Evolutionary conservation across 257 asterid genomes (phyloP).

Genomic region (Buddleja alternifolia): DNA sequence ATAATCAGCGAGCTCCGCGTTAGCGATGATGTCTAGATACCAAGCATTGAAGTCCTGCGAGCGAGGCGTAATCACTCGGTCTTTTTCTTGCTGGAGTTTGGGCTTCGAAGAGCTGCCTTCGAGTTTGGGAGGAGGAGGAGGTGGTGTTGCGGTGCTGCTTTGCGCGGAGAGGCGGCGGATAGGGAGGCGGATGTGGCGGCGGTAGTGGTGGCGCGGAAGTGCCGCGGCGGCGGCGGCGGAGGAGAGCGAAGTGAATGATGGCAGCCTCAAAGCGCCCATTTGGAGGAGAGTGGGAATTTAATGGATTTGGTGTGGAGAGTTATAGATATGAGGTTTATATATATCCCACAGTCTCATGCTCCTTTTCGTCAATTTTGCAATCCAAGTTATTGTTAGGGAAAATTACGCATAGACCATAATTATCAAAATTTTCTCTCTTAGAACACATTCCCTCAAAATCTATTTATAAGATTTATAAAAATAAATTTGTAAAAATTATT

Average conservation of each 20-base stretch:
- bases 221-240: slow-evolving; percentile 52
- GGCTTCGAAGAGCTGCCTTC: slow-evolving; percentile 49
- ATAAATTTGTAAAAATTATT: too few species aligned
- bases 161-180: slow-evolving; percentile 50
- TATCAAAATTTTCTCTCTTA: too few species aligned
- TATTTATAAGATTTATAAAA: too few species aligned
- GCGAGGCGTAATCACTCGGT: slow-evolving; percentile 81
- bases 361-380: too few species aligned
- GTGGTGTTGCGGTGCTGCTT: slow-evolving; percentile 60
- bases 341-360: too few species aligned
- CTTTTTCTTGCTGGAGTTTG: slow-evolving; percentile 59
- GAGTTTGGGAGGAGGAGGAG: slow-evolving; percentile 47
- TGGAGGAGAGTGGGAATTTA: slow-evolving; percentile 6
- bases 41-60: slow-evolving; percentile 97
- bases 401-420: too few species aligned
- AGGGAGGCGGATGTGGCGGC: slow-evolving; percentile 43
- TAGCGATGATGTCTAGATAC: slow-evolving; percentile 88
- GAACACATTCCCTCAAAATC: too few species aligned
- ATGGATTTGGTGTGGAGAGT: too few species aligned
- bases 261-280: slow-evolving; percentile 84
- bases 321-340: too few species aligned
- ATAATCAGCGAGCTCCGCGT: slow-evolving; percentile 96
- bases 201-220: slow-evolving; percentile 37
- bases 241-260: slow-evolving; percentile 68
- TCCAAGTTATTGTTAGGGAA: too few species aligned